Conservation (phyloP, 179 eudicot species). For the Camellia oleifera region DNA sequence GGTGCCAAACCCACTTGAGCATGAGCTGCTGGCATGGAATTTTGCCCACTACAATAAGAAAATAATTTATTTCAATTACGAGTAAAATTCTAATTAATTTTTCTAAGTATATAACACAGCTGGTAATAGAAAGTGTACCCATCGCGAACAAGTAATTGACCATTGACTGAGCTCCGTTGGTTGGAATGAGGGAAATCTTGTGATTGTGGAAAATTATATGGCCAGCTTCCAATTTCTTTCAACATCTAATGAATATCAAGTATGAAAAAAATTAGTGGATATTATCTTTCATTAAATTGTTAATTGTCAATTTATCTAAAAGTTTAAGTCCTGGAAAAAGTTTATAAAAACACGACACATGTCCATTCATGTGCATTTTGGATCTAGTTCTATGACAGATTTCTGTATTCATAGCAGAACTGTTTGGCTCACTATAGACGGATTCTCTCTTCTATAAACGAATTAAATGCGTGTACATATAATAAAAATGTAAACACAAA, state of each 20-base stretch:
- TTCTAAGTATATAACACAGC: not conserved
- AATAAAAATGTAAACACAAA: no score
- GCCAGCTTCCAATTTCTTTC: slow-evolving; percentile 54
- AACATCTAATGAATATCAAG: slow-evolving; percentile 29
- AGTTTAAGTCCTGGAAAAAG: no score
- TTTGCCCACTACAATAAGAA: not conserved
- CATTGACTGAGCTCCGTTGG: slow-evolving; percentile 48
- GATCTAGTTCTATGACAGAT: not conserved
- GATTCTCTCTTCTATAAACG: no score
- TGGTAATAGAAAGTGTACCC: slow-evolving; percentile 24
- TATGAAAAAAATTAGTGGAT: not conserved
- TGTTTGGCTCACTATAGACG: no score
- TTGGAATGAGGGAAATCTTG: slow-evolving; percentile 41
- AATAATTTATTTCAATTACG: not conserved
- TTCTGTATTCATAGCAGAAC: no score
- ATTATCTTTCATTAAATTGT: not conserved
- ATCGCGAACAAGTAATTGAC: slow-evolving; percentile 52
- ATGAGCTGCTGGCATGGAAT: slow-evolving; percentile 9
- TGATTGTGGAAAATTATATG: slow-evolving; percentile 54
- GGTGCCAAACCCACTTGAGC: slow-evolving; percentile 25
- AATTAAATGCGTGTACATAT: no score
- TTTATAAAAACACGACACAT: no score
- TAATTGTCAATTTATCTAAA: no score
- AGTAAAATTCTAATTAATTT: not conserved
- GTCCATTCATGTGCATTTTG: not conserved